phyloP scores from a whole-genome alignment of 208 protist genomes.

The Acanthamoeba triangularis region DNA sequence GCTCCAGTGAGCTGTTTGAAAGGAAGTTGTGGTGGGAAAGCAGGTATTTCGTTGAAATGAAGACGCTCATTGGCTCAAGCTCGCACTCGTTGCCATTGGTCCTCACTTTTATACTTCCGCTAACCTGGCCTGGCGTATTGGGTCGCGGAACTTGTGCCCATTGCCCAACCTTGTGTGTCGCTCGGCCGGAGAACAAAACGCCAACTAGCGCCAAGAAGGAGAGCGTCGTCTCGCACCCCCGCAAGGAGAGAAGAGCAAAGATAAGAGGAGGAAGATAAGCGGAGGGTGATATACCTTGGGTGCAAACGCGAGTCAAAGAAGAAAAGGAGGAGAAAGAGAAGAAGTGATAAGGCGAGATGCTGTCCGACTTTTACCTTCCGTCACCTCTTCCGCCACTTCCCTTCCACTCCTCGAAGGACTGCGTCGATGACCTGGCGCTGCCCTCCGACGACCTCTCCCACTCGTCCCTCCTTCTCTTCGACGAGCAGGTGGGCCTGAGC shows the following conservation, averaged over 20 bases:
- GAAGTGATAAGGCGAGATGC: neutral
- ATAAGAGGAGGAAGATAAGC: too few relatives aligned
- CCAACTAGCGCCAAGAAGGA: too few relatives aligned
- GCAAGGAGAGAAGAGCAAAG: too few relatives aligned
- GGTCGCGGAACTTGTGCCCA: neutral
- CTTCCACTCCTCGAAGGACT: neutral
- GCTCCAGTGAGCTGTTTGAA: neutral
- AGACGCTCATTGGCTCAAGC: neutral
- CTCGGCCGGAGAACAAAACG: too few relatives aligned
- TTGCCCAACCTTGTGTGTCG: neutral
- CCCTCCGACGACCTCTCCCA: neutral
- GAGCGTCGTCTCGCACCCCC: too few relatives aligned
- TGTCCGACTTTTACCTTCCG: neutral
- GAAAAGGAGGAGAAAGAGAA: too few relatives aligned
- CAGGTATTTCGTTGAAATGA: neutral
- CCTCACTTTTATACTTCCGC: neutral
- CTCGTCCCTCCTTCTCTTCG: neutral
- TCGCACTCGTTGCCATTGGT: neutral
- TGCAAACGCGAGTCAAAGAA: too few relatives aligned
- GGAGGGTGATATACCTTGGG: too few relatives aligned
- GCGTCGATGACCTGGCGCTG: neutral
- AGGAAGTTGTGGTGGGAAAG: conserved; percentile 32
- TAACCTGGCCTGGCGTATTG: neutral
- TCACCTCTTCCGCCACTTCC: neutral
- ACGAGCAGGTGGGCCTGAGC: neutral